Percentiles rank a stretch among this genome's conserved stretches.
Evolutionary conservation across 768 basidiomycete species (phyloP).

Genomic region (Strobilomyces dryophilus): DNA sequence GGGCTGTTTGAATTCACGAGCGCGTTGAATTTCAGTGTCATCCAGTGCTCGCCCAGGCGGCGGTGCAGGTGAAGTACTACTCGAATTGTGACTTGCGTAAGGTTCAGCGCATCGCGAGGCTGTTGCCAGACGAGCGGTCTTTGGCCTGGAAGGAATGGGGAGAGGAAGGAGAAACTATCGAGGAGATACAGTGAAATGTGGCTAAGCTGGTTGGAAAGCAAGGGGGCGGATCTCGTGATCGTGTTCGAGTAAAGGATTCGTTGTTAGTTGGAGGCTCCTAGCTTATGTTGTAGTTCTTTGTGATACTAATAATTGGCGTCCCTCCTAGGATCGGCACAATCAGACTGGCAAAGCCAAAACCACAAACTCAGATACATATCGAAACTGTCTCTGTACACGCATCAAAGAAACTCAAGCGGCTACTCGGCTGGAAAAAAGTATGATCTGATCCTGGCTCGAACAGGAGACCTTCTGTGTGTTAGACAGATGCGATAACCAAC

Average conservation of each 20-base stretch:
- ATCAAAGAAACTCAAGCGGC: too few species aligned
- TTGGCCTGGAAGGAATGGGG: constrained; percentile 13
- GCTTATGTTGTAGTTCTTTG: not conserved
- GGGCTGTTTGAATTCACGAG: not conserved
- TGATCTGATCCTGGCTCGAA: constrained; percentile 22
- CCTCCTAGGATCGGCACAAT: too few species aligned
- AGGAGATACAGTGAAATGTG: constrained; percentile 35
- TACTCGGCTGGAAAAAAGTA: not conserved
- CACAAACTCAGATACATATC: too few species aligned
- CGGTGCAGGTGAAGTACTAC: constrained; percentile 31
- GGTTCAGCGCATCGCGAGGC: constrained; percentile 39
- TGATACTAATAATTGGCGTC: not conserved
- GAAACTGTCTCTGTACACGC: not conserved
- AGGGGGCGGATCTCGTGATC: constrained; percentile 32
- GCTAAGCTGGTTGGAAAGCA: constrained; percentile 36
- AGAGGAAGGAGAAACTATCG: constrained; percentile 11
- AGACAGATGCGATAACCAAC: constrained; percentile 83
- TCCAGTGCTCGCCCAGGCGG: constrained; percentile 34
- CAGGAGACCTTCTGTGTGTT: constrained; percentile 46
- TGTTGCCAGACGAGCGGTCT: constrained; percentile 37
- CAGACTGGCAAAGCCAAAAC: too few species aligned
- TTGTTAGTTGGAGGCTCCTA: not conserved
- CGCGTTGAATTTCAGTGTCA: constrained; percentile 1
- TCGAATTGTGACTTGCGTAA: constrained; percentile 37
- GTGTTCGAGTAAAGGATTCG: constrained; percentile 26